phyloP scores from a whole-genome alignment of 2,329 filamentous ascomycete genomes.

The Phyllosticta citrichinensis region DNA sequence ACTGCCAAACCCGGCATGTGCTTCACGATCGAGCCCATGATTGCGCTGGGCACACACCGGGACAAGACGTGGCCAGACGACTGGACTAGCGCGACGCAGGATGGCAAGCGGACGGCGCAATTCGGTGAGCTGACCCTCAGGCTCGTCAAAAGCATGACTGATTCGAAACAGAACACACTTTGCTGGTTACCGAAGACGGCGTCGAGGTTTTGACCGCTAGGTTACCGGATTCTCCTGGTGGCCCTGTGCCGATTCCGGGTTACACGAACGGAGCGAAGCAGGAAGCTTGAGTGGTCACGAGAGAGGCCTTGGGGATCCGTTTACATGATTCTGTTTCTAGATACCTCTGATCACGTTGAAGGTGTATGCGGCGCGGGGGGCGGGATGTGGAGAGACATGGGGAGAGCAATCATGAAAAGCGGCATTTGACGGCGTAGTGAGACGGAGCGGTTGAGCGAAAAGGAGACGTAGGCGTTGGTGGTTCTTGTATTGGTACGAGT shows the following conservation, averaged over 20 bases:
- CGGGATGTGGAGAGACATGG: too few relatives aligned
- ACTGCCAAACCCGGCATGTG: constrained; percentile 94
- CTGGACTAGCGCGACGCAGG: constrained; percentile 91
- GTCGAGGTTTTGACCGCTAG: constrained; percentile 74
- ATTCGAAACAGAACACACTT: constrained; percentile 55
- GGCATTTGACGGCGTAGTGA: neutral
- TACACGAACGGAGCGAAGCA: constrained; percentile 16
- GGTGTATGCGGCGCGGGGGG: neutral
- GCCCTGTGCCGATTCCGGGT: constrained; percentile 51
- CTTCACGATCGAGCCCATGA: constrained; percentile 99
- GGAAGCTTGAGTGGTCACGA: neutral
- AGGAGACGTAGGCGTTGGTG: neutral
- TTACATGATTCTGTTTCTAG: neutral
- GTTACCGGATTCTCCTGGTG: constrained; percentile 62
- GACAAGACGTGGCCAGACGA: constrained; percentile 98
- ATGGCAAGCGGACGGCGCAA: constrained; percentile 83
- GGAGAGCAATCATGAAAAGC: neutral
- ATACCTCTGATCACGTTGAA: neutral
- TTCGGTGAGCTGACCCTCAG: constrained; percentile 54
- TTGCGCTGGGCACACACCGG: constrained; percentile 78
- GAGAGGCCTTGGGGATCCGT: neutral
- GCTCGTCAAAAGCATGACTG: neutral
- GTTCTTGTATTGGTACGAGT: neutral
- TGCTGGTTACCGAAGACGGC: constrained; percentile 73
- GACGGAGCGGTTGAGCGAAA: neutral